Percentiles rank a stretch among this genome's conserved stretches.
phyloP scores from a whole-genome alignment of 2,329 filamentous ascomycete species.

The Aschersonia sp. region DNA sequence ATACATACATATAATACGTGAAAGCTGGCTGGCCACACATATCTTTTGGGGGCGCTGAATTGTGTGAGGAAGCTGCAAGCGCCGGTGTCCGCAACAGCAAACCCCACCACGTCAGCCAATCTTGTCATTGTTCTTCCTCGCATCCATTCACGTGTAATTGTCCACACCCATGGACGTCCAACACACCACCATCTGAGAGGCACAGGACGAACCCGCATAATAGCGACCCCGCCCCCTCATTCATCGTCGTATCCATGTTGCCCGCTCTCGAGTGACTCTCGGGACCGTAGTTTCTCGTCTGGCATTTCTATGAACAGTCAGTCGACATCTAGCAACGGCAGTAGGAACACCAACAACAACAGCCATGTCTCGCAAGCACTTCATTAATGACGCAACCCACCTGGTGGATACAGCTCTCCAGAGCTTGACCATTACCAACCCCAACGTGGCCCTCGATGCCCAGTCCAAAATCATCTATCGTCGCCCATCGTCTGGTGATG shows the following conservation, averaged over 20 bases:
- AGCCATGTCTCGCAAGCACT: constrained; percentile 57
- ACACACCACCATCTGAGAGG: not conserved
- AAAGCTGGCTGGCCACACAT: too few species aligned
- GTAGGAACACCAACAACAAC: not conserved
- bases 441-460: constrained; percentile 62
- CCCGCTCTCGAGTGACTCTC: too few species aligned
- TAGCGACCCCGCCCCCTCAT: not conserved
- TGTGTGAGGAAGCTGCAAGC: not conserved
- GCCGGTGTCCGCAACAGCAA: not conserved
- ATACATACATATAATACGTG: too few species aligned
- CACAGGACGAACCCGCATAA: not conserved
- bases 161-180: too few species aligned
- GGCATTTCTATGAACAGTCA: too few species aligned
- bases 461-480: constrained; percentile 76
- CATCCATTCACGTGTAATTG: too few species aligned
- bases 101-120: not conserved
- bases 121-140: too few species aligned
- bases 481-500: constrained; percentile 31
- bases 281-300: too few species aligned
- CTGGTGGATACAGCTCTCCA: constrained; percentile 66
- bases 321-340: too few species aligned
- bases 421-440: constrained; percentile 70
- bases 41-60: not conserved
- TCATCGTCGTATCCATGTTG: too few species aligned
- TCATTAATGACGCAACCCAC: constrained; percentile 69